Base-by-base conservation (phyloP, 1,284 basidiomycete species). In the Puccinia horiana region DNA sequence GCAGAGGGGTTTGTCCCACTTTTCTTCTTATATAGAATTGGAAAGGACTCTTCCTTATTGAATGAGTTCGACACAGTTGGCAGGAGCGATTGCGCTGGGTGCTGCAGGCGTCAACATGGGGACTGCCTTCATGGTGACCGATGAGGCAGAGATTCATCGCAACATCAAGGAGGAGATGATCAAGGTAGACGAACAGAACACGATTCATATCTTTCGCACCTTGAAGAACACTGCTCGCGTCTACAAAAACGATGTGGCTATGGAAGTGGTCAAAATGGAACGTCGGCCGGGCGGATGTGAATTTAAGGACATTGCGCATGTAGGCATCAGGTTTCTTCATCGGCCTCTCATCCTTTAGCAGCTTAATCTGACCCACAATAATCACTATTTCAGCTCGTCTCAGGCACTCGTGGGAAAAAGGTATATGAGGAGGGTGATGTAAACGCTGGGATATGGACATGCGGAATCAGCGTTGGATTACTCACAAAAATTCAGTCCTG, bases 111-210 rank as follows among this genome's bases (percentile, higher is more conserved):
- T 92, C 11, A 96, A 95, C 86, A 94, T 95, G 92, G 94, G 78
- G 16, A 80, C 78, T 23, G 78, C 78, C 12, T 80, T 80, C n/a
- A 80, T 80, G 78, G 78, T 80, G 3, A 80, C 88, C 40, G 85
- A 85, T 47, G 88, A 88, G 85, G 92, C 93, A 79, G 92, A 93
- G 26, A 95, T 96, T 83, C 94, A 97, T 87, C 90, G 93, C 84
- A 93, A 91, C 84, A 93, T 98, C 90, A 98, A 98, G 88, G 89
- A 94, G 77, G 92, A 91, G 86, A 96, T 98, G 76, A 92, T 98
- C 74, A 89, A 90, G 14, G 91, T 94, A 8, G 91, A 90, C 8
- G 95, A 98, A 87, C 89, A 90, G 81, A 93, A 96, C 83, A 90
- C 90, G 0, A 88, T 92, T 9, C 96, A 97, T 88, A 96, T 97